Conservation (phyloP, 2,329 filamentous ascomycete genomes). For the Phaeosphaeria sp. region DNA sequence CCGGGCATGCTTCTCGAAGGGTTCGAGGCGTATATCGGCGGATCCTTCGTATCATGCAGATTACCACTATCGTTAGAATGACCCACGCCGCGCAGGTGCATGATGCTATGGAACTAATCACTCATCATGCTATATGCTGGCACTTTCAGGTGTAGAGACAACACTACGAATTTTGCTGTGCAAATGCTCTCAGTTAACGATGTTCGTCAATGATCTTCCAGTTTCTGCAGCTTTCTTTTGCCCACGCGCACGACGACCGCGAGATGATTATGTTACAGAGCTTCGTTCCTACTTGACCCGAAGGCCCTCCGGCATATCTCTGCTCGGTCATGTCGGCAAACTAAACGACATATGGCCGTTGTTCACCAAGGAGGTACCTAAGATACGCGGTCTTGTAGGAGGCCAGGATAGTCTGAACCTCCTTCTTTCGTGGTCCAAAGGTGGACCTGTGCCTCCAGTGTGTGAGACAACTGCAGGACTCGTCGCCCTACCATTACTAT, state of each 20-base stretch:
- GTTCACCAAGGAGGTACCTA: background rate
- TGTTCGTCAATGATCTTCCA: background rate
- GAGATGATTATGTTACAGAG: background rate
- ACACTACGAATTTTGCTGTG: background rate
- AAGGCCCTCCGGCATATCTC: background rate
- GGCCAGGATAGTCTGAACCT: background rate
- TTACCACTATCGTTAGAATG: background rate
- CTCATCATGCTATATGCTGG: background rate
- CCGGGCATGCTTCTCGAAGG: background rate
- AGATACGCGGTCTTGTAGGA: background rate
- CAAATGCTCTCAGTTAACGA: background rate
- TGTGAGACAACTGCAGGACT: background rate
- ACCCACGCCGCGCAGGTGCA: background rate
- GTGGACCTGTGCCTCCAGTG: background rate
- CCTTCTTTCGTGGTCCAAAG: background rate
- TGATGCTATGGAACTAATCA: background rate
- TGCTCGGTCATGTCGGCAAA: background rate
- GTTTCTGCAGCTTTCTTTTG: background rate
- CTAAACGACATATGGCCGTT: background rate
- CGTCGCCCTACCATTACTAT: slow-evolving; percentile 24
- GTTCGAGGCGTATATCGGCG: background rate
- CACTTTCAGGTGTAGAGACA: background rate
- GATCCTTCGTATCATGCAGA: background rate
- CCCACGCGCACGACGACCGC: background rate
- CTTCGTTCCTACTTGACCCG: background rate